Conservation (phyloP, 192 early-diverging fungal species). For the Haplosporangium gracile region DNA sequence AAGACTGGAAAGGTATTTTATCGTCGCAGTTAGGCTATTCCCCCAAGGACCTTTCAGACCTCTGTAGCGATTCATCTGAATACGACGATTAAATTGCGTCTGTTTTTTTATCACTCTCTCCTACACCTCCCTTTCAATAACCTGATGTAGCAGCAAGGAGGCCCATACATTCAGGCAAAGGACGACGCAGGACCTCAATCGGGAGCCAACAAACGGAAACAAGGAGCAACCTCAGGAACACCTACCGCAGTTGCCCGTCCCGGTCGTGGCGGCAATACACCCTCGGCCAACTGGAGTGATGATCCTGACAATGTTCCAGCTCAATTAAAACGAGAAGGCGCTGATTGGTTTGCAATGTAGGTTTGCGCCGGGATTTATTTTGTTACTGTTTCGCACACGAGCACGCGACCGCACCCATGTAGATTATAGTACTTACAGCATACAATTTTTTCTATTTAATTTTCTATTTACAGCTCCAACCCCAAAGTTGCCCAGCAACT, state of each 20-base stretch:
- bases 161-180: conserved; percentile 39
- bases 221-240: conserved; percentile 24
- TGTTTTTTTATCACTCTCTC: neutral
- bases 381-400: neutral
- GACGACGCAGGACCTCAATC: conserved; percentile 34
- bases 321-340: conserved; percentile 82
- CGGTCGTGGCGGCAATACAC: conserved; percentile 23
- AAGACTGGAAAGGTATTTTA: conserved; percentile 43
- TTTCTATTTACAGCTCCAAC: conserved; percentile 66
- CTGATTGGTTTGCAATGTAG: conserved; percentile 91
- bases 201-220: conserved; percentile 44
- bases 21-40: neutral
- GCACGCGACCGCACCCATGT: neutral
- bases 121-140: neutral
- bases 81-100: neutral
- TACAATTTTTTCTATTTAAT: neutral
- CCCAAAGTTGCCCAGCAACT: conserved; percentile 72
- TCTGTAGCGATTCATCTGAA: conserved; percentile 5
- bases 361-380: conserved; percentile 9
- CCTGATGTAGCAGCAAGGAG: conserved; percentile 19
- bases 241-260: conserved; percentile 44
- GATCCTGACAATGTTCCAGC: conserved; percentile 84
- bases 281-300: conserved; percentile 73
- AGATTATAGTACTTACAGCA: neutral
- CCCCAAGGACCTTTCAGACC: neutral